Percentiles rank a stretch among this genome's conserved stretches.
Evolutionary conservation across 768 basidiomycete species (phyloP).

Genomic region (Collybiopsis confluens): DNA sequence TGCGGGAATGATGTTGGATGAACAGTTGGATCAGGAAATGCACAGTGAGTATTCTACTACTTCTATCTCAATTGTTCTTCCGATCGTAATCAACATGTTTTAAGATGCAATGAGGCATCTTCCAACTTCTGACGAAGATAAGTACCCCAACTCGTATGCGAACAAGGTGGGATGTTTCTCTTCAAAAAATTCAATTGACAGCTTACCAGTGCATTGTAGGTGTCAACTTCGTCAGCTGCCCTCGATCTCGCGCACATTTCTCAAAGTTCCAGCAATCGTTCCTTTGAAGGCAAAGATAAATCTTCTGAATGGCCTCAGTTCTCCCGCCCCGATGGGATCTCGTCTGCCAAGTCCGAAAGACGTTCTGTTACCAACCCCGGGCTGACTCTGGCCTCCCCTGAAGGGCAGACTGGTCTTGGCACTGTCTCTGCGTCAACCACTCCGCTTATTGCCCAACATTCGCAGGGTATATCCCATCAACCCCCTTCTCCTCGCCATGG

Average conservation of each 20-base stretch:
- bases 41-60: constrained; percentile 56
- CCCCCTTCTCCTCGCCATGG: constrained; percentile 63
- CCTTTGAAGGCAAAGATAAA: constrained; percentile 56
- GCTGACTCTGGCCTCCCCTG: constrained; percentile 53
- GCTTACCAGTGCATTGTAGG: constrained; percentile 29
- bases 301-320: constrained; percentile 96
- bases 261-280: constrained; percentile 62
- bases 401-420: constrained; percentile 23
- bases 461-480: constrained; percentile 44
- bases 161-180: constrained; percentile 48
- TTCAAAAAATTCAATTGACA: constrained; percentile 1
- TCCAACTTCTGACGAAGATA: constrained; percentile 87
- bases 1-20: constrained; percentile 87
- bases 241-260: constrained; percentile 88
- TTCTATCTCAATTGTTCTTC: not conserved
- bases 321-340: constrained; percentile 57
- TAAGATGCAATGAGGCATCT: constrained; percentile 85
- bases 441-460: constrained; percentile 59
- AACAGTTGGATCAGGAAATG: constrained; percentile 92
- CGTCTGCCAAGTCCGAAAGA: constrained; percentile 50
- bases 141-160: constrained; percentile 60
- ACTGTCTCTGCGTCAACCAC: constrained; percentile 58
- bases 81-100: constrained; percentile 12
- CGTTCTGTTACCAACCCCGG: constrained; percentile 75
- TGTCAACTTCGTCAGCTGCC: constrained; percentile 87